Percentiles rank a stretch among this genome's conserved stretches.
phyloP scores from a whole-genome alignment of 2,329 filamentous ascomycete genomes.

The Verticillium tricorpus region DNA sequence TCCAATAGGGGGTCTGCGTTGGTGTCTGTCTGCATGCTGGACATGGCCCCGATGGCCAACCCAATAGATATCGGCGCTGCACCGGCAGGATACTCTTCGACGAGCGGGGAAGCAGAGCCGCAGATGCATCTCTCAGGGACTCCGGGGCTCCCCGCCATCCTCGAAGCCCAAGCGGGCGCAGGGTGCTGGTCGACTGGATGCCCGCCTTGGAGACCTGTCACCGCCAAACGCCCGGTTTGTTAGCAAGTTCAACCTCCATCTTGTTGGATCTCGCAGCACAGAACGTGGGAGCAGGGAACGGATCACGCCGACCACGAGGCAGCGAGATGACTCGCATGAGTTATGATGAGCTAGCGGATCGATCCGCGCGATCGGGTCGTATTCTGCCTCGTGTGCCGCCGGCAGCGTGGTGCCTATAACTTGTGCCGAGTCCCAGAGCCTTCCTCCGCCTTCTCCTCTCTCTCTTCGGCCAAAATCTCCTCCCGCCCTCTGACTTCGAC shows the following conservation, averaged over 20 bases:
- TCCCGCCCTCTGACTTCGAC: constrained; percentile 48
- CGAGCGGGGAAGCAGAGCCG: neutral
- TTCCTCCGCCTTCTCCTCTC: constrained; percentile 12
- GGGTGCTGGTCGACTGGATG: neutral
- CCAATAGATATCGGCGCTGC: neutral
- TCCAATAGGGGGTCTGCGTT: neutral
- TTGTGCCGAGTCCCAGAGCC: neutral
- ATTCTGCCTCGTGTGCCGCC: neutral
- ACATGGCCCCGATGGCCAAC: neutral
- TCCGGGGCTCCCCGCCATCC: neutral
- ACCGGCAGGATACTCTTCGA: neutral
- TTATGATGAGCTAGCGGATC: neutral
- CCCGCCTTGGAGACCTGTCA: neutral
- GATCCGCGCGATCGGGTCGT: neutral
- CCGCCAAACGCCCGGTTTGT: neutral
- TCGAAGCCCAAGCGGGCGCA: neutral
- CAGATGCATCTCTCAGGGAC: neutral
- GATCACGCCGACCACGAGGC: neutral
- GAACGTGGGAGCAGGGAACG: neutral
- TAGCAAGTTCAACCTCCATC: neutral
- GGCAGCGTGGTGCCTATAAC: neutral
- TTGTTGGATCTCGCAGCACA: neutral
- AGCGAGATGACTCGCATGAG: neutral
- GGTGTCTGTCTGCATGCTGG: neutral
- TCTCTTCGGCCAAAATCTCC: constrained; percentile 45